Evolutionary conservation across 345 rosid genomes (phyloP).

Genomic region (Eucalyptus erythrocorys): DNA sequence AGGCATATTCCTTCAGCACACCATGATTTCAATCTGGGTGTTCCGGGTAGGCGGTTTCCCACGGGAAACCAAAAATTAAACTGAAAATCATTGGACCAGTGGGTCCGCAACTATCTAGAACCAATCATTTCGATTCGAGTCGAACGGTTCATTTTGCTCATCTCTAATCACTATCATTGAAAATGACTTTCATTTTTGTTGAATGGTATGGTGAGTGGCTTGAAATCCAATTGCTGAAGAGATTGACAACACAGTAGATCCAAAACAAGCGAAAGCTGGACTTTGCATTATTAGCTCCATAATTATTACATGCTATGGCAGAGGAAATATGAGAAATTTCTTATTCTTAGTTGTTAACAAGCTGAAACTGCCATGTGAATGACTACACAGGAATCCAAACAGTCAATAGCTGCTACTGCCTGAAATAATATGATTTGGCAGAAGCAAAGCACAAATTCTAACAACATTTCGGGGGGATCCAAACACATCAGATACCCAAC

Average conservation of each 20-base stretch:
- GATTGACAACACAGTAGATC: background rate
- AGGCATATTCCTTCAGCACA: no score
- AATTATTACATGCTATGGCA: background rate
- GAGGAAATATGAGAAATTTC: background rate
- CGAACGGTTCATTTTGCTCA: rapidly evolving
- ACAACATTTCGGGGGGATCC: background rate
- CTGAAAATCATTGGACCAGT: no score
- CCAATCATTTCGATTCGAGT: rapidly evolving
- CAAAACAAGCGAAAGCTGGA: background rate
- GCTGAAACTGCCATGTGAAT: background rate
- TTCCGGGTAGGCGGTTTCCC: rapidly evolving
- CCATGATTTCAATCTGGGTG: no score
- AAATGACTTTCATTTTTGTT: background rate
- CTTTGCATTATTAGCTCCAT: background rate
- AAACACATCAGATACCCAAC: background rate
- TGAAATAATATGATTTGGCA: background rate
- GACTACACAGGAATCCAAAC: background rate
- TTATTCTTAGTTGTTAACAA: background rate
- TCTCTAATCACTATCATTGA: background rate
- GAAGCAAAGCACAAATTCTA: background rate
- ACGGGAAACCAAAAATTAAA: no score
- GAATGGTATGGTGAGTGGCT: background rate
- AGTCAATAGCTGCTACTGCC: background rate
- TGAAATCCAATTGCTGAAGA: background rate
- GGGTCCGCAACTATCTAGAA: rapidly evolving